Percentiles rank a stretch among this genome's conserved stretches.
These are phyloP conservation scores for Hypseocharis bilobata DNA, from an alignment of 441 rosid genomes.

Conservation along the genomic window DNA sequence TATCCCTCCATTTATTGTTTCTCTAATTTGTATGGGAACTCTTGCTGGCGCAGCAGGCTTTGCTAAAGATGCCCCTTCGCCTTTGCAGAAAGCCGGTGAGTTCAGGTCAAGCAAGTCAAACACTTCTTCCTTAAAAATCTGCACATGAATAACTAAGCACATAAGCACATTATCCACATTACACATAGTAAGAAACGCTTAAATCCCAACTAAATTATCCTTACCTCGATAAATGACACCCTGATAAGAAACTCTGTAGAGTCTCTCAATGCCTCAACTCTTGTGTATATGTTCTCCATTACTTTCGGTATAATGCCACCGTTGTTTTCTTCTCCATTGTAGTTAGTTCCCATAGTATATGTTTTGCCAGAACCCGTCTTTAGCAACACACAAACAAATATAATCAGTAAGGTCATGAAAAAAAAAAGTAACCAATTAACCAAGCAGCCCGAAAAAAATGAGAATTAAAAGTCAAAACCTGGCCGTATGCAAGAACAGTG, in stretches of 20 bases:
- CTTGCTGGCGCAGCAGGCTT: slow-evolving; percentile 48
- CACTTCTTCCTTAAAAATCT: slow-evolving; percentile 96
- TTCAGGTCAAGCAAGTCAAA: slow-evolving; percentile 74
- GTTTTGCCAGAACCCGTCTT: slow-evolving; percentile 96
- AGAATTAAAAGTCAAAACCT: slow-evolving; percentile 36
- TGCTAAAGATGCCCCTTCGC: slow-evolving; percentile 31
- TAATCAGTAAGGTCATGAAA: background rate
- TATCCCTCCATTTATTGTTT: slow-evolving; percentile 80
- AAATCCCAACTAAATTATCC: background rate
- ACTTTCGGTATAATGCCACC: slow-evolving; percentile 74
- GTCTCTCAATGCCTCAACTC: slow-evolving; percentile 41
- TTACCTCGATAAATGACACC: slow-evolving; percentile 90
- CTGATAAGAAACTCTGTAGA: slow-evolving; percentile 59
- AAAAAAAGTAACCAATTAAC: background rate
- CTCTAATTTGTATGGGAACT: slow-evolving; percentile 78
- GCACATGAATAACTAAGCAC: slow-evolving; percentile 5
- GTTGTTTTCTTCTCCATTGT: slow-evolving; percentile 51
- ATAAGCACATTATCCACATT: background rate
- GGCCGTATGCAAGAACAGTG: slow-evolving; percentile 91
- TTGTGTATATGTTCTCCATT: slow-evolving; percentile 64
- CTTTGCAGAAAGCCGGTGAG: slow-evolving; percentile 36
- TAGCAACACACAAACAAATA: slow-evolving; percentile 1
- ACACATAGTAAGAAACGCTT: background rate
- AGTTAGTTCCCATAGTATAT: slow-evolving; percentile 91
- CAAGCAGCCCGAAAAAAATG: background rate